A percentile compares a stretch with the other conserved stretches of the same genome.
These are phyloP conservation scores for Neurospora sp. DNA, from an alignment of 495 filamentous ascomycete genomes.

Conservation along the genomic window DNA sequence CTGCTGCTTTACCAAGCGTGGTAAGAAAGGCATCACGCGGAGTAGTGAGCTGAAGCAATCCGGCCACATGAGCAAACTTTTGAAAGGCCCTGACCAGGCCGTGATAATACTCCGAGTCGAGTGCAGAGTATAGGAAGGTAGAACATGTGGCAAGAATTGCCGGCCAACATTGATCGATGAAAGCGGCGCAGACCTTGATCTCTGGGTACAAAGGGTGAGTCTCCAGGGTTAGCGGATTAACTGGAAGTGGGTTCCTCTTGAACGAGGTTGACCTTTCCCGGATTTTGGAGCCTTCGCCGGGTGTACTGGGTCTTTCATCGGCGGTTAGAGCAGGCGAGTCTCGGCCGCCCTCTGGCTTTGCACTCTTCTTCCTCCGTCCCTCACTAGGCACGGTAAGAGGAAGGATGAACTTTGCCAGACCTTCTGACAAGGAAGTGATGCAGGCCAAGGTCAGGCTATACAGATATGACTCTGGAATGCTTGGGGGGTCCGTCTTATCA, in stretches of 20 bases:
- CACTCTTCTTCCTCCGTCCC: slow-evolving; percentile 37
- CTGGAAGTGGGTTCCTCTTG: slow-evolving; percentile 54
- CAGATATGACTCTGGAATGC: slow-evolving; percentile 82
- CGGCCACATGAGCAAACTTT: slow-evolving; percentile 90
- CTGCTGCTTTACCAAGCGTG: slow-evolving; percentile 82
- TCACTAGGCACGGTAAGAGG: slow-evolving; percentile 72
- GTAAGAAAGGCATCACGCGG: slow-evolving; percentile 92
- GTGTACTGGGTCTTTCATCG: slow-evolving; percentile 21
- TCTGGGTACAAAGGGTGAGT: slow-evolving; percentile 59
- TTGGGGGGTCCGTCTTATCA: slow-evolving; percentile 79
- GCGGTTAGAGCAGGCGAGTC: slow-evolving; percentile 29
- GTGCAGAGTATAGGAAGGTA: slow-evolving; percentile 80
- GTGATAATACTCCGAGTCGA: slow-evolving; percentile 94
- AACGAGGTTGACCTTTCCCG: slow-evolving; percentile 37
- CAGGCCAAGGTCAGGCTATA: slow-evolving; percentile 85
- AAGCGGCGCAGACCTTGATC: slow-evolving; percentile 63
- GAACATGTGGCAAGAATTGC: slow-evolving; percentile 89
- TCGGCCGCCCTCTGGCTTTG: slow-evolving; percentile 32
- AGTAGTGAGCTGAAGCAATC: slow-evolving; percentile 70
- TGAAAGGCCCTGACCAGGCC: slow-evolving; percentile 89
- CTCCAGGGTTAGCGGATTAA: slow-evolving; percentile 69
- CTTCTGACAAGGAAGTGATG: slow-evolving; percentile 79
- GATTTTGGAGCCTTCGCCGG: background rate
- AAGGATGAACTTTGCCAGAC: slow-evolving; percentile 83
- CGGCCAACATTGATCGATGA: slow-evolving; percentile 91